These are phyloP conservation scores for Postia placenta DNA, from an alignment of 768 basidiomycete species.

Conservation along the genomic window DNA sequence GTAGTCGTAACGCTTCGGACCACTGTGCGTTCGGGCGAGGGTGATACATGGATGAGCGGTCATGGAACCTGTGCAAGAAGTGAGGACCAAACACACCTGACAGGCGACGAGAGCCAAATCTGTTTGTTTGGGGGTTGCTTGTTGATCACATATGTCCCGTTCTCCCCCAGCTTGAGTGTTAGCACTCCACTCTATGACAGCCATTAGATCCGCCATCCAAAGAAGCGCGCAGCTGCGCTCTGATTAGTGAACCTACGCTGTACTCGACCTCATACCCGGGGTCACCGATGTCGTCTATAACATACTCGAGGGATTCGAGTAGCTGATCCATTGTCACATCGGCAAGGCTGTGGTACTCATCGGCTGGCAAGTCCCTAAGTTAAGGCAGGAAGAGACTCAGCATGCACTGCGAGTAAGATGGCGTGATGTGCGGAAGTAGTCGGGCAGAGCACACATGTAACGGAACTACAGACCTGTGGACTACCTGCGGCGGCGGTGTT, in stretches of 20 bases:
- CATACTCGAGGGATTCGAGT: conserved; percentile 65
- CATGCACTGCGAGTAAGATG: neutral
- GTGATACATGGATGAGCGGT: neutral
- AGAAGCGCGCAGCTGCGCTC: neutral
- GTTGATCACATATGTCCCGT: conserved; percentile 92
- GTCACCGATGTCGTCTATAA: conserved; percentile 56
- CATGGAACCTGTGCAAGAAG: neutral
- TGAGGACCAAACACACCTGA: conserved; percentile 48
- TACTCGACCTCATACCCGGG: conserved; percentile 81
- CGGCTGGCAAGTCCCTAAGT: conserved; percentile 47
- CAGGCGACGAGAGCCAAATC: conserved; percentile 90
- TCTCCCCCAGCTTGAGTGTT: conserved; percentile 66
- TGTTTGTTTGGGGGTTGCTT: conserved; percentile 98
- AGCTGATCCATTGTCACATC: conserved; percentile 74
- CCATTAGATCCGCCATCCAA: too few relatives aligned
- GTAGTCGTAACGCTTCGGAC: conserved; percentile 91
- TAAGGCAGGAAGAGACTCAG: neutral
- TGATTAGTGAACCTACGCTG: conserved; percentile 62
- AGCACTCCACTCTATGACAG: conserved; percentile 79
- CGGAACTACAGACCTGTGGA: conserved; percentile 38
- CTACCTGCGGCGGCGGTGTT: conserved; percentile 55
- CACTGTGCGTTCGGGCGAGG: conserved; percentile 38
- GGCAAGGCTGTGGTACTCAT: conserved; percentile 64
- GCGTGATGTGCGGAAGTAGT: neutral
- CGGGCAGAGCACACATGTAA: neutral